Base-by-base conservation (phyloP, 1,139 yeast genomes). In the Debaryomyces subglobosus region DNA sequence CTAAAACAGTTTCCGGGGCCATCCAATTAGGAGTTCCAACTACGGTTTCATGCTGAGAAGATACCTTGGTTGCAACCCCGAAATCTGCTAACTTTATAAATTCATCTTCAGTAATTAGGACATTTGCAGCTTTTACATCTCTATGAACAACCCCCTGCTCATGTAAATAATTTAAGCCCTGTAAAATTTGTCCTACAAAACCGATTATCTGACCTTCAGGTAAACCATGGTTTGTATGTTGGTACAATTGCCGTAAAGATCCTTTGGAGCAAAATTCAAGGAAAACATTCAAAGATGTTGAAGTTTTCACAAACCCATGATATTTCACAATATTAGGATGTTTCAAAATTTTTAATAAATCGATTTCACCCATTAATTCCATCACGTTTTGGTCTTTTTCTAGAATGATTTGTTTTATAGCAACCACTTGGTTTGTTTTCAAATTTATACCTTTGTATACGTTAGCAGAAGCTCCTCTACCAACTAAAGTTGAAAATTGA, bases 391-490 rank as follows among this genome's bases (percentile, higher is more conserved):
- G 77, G 51, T 69, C 74, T 48, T 63, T 64, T 33, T 74, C 86
- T 40, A 89, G 73, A 23, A 81, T 72, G 24, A 94, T 85, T 60
- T 88, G 94, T 65, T 95, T 94, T 46, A 94, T 84, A 0, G 99
- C 99, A 9, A 88, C 90, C 3, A 84, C 78, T 48, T 84, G 86
- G 4, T 84, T 82, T 0, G 89, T 86, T 45, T 70, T 72, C 50
- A 79, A 70, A 58, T 90, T 89, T 30, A 81, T 71, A 18, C 96
- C 96, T 63, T 84, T 85, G 72, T 88, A 94, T 24, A 94, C 99
- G 53, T 85, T 86, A 49, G 99, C 99, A 71, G 91, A 94, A 16
- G 97, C 90, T 29, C 99, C 99, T 58, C 87, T 82, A 13, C 99
- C 99, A 39, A 94, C 90, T 67, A 90, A 91, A 20, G 84, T 79